These are phyloP conservation scores for Boehmeria nivea DNA, from an alignment of 306 rosid genomes.

Conservation along the genomic window DNA sequence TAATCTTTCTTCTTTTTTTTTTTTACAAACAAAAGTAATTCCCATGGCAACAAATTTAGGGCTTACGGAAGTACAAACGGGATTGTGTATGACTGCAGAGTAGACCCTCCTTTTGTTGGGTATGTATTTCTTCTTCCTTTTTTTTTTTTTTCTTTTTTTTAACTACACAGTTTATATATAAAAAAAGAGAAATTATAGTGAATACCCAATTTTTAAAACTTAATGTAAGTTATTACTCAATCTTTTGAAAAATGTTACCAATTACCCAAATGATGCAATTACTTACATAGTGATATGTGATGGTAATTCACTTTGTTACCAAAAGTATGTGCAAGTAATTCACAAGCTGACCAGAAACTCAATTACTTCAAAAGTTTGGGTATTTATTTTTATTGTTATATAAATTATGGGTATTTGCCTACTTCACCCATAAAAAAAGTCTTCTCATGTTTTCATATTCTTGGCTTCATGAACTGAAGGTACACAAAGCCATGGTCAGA, in stretches of 20 bases:
- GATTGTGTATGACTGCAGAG: conserved; percentile 58
- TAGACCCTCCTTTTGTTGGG: conserved; percentile 91
- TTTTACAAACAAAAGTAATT: conserved; percentile 15
- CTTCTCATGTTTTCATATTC: conserved; percentile 12
- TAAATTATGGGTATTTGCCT: too few species aligned
- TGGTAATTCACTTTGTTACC: too few species aligned
- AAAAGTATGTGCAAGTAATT: too few species aligned
- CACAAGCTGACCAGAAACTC: too few species aligned
- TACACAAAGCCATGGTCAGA: conserved; percentile 85
- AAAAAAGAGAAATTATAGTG: not conserved
- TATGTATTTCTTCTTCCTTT: conserved; percentile 28
- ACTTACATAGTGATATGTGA: too few species aligned
- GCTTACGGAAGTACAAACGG: conserved; percentile 38
- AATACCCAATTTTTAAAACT: too few species aligned
- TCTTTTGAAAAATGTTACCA: too few species aligned
- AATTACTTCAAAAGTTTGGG: too few species aligned
- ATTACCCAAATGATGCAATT: too few species aligned
- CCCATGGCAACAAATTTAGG: conserved; percentile 31
- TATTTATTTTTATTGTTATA: too few species aligned
- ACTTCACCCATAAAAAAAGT: conserved; percentile 15
- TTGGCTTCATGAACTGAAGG: conserved; percentile 41
- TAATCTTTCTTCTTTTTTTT: conserved; percentile 12
- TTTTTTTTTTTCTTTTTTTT: conserved; percentile 3
- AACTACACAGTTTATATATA: too few species aligned
- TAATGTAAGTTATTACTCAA: too few species aligned